phyloP scores from a whole-genome alignment of 768 basidiomycete genomes.

The Rhodosporidiobolus sp. region DNA sequence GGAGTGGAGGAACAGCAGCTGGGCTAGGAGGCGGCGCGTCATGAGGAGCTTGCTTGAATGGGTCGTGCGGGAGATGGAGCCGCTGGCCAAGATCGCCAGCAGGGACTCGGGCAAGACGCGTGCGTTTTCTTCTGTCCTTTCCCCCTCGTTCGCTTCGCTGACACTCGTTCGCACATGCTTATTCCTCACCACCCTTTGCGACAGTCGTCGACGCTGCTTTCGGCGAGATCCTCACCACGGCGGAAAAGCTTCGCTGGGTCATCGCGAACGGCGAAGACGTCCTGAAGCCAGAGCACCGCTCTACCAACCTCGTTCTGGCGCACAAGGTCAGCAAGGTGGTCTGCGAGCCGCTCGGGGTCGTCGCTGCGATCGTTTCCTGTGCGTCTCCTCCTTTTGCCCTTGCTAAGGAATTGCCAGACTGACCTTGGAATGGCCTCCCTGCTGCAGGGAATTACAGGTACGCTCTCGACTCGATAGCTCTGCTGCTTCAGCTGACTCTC shows the following conservation, averaged over 20 bases:
- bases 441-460: slow-evolving; percentile 46
- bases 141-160: background rate
- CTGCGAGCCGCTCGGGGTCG: slow-evolving; percentile 89
- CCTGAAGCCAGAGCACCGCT: slow-evolving; percentile 69
- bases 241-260: slow-evolving; percentile 90
- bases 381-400: too few relatives aligned
- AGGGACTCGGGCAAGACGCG: slow-evolving; percentile 94
- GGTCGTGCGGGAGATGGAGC: slow-evolving; percentile 85
- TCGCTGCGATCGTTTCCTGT: slow-evolving; percentile 87
- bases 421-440: too few relatives aligned
- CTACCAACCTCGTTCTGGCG: slow-evolving; percentile 54
- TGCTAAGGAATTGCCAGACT: too few relatives aligned
- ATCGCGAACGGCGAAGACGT: slow-evolving; percentile 77
- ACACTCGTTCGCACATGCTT: too few relatives aligned
- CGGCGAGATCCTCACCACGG: slow-evolving; percentile 91
- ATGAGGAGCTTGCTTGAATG: slow-evolving; percentile 83
- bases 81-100: slow-evolving; percentile 79
- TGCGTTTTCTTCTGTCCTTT: slow-evolving; percentile 53
- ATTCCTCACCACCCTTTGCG: too few relatives aligned
- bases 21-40: slow-evolving; percentile 74
- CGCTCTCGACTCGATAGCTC: slow-evolving; percentile 62
- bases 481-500: slow-evolving; percentile 60
- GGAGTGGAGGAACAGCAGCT: slow-evolving; percentile 70
- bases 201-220: slow-evolving; percentile 88
- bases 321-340: slow-evolving; percentile 52